Conservation (phyloP, 805 yeast species). For the Cyberlindnera misumaiensis region DNA sequence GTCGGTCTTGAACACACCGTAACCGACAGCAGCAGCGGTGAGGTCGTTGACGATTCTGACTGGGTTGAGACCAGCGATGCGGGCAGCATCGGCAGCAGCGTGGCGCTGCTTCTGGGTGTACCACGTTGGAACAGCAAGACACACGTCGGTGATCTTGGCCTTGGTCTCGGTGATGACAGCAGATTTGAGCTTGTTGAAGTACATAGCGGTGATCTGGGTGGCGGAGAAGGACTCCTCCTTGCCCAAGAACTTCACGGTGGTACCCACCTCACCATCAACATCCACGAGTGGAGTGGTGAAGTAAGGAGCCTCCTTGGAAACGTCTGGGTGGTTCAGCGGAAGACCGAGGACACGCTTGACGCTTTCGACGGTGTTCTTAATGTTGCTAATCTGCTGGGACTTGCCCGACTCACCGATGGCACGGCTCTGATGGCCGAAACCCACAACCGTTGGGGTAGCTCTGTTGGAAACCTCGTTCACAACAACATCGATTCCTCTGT, state of each 20-base stretch:
- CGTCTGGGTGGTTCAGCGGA: conserved; percentile 65
- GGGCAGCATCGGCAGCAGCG: conserved; percentile 91
- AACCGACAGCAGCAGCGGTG: conserved; percentile 98
- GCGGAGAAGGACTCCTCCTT: conserved; percentile 74
- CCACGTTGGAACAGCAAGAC: conserved; percentile 95
- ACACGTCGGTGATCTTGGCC: conserved; percentile 72
- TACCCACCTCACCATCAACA: conserved; percentile 71
- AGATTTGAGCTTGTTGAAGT: conserved; percentile 81
- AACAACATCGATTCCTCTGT: conserved; percentile 96
- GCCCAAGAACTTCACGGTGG: conserved; percentile 80
- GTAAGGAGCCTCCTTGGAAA: conserved; percentile 65
- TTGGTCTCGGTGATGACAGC: conserved; percentile 78
- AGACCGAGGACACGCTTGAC: conserved; percentile 90
- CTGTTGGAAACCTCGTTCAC: conserved; percentile 99
- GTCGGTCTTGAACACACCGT: conserved; percentile 97
- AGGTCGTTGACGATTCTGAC: conserved; percentile 96
- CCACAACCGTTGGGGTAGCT: conserved; percentile 87
- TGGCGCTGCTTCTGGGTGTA: conserved; percentile 95
- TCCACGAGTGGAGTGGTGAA: conserved; percentile 68
- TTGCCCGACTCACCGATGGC: conserved; percentile 93
- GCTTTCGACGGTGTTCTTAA: conserved; percentile 94
- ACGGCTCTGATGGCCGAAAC: conserved; percentile 86
- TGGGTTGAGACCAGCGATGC: conserved; percentile 95
- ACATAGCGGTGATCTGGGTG: conserved; percentile 92
- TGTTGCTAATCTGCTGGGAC: conserved; percentile 92